Percentiles rank a stretch among this genome's conserved stretches.
Evolutionary conservation across 78 protist species (phyloP).

Genomic region (Thecamonas trahens): DNA sequence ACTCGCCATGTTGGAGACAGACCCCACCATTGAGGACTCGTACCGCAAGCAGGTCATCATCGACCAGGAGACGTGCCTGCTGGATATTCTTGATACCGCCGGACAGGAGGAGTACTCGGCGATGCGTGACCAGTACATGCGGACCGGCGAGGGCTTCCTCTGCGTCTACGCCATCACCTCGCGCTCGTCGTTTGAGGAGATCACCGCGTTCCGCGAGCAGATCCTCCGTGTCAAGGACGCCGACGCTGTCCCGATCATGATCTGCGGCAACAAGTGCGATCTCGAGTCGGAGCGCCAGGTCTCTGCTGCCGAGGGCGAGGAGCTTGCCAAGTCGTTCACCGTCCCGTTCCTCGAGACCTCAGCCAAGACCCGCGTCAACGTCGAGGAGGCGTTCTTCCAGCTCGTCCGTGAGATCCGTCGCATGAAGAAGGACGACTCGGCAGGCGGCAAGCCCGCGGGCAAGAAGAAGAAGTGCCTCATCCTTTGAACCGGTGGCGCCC

Average conservation of each 20-base stretch:
- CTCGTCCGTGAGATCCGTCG: conserved; percentile 39
- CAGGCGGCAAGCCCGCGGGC: not conserved
- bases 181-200: conserved; percentile 24
- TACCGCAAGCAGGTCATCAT: conserved; percentile 6
- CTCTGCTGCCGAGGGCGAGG: conserved; percentile 44
- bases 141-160: conserved; percentile 58
- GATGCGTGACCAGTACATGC: conserved; percentile 11
- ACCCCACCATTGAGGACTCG: not conserved
- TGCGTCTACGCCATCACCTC: conserved; percentile 50
- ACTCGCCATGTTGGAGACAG: not conserved
- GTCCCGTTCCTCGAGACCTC: conserved; percentile 70
- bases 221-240: conserved; percentile 70
- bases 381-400: conserved; percentile 56
- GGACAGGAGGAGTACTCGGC: conserved; percentile 45
- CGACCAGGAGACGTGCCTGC: not conserved
- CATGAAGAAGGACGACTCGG: not conserved
- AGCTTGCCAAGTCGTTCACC: conserved; percentile 43
- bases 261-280: conserved; percentile 84
- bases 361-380: conserved; percentile 57
- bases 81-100: conserved; percentile 18
- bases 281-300: conserved; percentile 38
- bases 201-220: conserved; percentile 45
- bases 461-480: conserved; percentile 8
- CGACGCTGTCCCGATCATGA: conserved; percentile 58
- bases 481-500: too few relatives aligned